A percentile compares a stretch with the other conserved stretches of the same genome.
These are phyloP conservation scores for Penicillium ucsense DNA, from an alignment of 495 filamentous ascomycete genomes.

Conservation along the genomic window DNA sequence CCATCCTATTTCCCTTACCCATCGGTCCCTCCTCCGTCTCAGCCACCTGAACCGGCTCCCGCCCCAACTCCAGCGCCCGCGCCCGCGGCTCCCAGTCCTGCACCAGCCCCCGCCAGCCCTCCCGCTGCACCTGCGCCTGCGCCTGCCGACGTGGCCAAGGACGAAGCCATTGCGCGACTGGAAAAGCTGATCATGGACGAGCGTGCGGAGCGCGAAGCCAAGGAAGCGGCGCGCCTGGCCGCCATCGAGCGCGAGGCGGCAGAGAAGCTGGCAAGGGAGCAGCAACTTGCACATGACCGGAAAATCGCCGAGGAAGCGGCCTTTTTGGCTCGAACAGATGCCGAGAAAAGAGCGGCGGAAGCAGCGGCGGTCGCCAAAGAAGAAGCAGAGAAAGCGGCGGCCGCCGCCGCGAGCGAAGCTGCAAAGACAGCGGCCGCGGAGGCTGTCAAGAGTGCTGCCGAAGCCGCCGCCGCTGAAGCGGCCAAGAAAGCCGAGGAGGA, in stretches of 20 bases:
- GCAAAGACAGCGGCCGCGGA: constrained; percentile 4
- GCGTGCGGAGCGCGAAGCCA: constrained; percentile 31
- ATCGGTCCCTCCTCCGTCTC: constrained; percentile 26
- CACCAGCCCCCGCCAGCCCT: constrained; percentile 6
- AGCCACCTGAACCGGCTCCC: constrained; percentile 13
- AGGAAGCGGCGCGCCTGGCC: constrained; percentile 32
- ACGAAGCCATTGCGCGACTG: constrained; percentile 42
- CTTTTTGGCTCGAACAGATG: constrained; percentile 31
- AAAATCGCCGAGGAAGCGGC: constrained; percentile 33
- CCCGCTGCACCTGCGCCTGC: constrained; percentile 6
- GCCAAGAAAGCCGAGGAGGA: neutral
- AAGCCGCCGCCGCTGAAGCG: constrained; percentile 7
- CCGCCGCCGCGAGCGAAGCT: constrained; percentile 6
- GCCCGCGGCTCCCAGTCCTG: neutral
- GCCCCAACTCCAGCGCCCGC: constrained; percentile 1
- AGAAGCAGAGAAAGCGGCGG: constrained; percentile 18
- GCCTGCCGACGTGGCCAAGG: constrained; percentile 27
- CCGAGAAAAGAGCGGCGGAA: constrained; percentile 15
- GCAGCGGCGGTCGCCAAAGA: constrained; percentile 19
- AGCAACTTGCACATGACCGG: constrained; percentile 35
- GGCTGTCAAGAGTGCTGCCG: constrained; percentile 7
- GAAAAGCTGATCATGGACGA: constrained; percentile 45
- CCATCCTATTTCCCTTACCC: constrained; percentile 27
- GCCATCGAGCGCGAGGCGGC: constrained; percentile 38
- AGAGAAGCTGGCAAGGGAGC: constrained; percentile 42